Base-by-base conservation (phyloP, 1,284 basidiomycete genomes). In the Trichosporon ovoides region DNA sequence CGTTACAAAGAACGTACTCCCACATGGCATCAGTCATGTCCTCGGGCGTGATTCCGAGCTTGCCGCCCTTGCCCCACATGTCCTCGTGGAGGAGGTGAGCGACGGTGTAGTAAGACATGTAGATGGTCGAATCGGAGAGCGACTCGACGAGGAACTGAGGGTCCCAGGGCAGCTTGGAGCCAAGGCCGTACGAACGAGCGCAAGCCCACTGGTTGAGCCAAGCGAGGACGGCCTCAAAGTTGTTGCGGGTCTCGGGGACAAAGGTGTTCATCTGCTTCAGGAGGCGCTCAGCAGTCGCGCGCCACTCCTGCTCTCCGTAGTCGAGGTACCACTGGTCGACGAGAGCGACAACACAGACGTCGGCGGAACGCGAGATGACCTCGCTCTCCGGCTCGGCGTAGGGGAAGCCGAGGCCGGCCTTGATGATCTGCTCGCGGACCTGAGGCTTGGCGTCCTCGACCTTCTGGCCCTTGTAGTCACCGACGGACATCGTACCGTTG, bases 261-360 rank as follows among this genome's bases (percentile, higher is more conserved):
- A 92, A 97, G 3, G 89, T 88, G 79, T 97, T 86, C 92, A 98
- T 94, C 70, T 81, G 83, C 13, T 83, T 83, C 65, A 98, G 79
- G 56, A 92, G 80, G 66, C 93, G 86, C 76, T 93, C 88, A 7
- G 92, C 86, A 70, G 89, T 83, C 16, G 83, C 84, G 77, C 87
- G 89, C 96, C 96, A 99, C 38, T 77, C 76, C 3, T 85, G 75
- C 81, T 98, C 94, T 68, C 95, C 96, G 72, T 98, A 99, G 79
- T 98, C 93, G 74, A 98, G 80, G 79, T 98, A 98, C 94, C 95
- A 99, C 78, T 99, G 96, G 75, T 99, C 96, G 84, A 93, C 95
- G 64, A 98, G 81, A 7, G 95, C 94, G 59, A 98, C 94, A 35
- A 98, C 89, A 80, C 95, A 98, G 78, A 98, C 95, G 72, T 98